A percentile compares a stretch with the other conserved stretches of the same genome.
These are phyloP conservation scores for Butyriboletus appendiculatus DNA, from an alignment of 1,284 basidiomycete species.

Conservation along the genomic window DNA sequence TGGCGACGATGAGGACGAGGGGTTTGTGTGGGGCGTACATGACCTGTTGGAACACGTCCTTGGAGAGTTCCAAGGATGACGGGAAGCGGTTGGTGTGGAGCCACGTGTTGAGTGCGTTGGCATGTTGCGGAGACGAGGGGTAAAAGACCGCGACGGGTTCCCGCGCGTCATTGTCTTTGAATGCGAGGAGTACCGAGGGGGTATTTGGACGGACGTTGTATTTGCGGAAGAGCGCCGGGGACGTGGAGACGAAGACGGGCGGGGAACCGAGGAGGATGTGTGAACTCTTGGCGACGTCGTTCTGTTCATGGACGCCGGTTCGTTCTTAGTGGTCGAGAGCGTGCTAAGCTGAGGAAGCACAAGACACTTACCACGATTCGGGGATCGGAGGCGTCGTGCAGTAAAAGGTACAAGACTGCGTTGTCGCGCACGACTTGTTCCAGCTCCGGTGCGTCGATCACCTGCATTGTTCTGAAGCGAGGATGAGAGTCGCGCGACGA, in stretches of 20 bases:
- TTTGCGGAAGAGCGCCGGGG: constrained; percentile 47
- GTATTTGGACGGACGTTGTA: constrained; percentile 51
- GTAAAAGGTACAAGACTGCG: constrained; percentile 72
- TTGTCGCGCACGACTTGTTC: constrained; percentile 52
- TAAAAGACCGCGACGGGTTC: constrained; percentile 43
- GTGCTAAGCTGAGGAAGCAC: background rate
- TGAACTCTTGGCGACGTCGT: constrained; percentile 47
- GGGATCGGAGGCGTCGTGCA: constrained; percentile 54
- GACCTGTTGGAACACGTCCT: constrained; percentile 75
- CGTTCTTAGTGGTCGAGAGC: constrained; percentile 4
- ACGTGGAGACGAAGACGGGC: constrained; percentile 58
- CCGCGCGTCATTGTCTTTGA: constrained; percentile 67
- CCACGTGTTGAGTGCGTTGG: constrained; percentile 47
- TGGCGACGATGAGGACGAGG: constrained; percentile 75
- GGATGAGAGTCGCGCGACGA: constrained; percentile 7
- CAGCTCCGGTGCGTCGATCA: constrained; percentile 55
- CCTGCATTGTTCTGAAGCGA: constrained; percentile 38
- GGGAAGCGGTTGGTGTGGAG: constrained; percentile 71
- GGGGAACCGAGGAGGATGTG: constrained; percentile 70
- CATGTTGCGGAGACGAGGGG: constrained; percentile 29
- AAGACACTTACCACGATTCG: constrained; percentile 43
- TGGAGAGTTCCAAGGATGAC: constrained; percentile 66
- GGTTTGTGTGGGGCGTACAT: constrained; percentile 77
- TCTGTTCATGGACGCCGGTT: constrained; percentile 34
- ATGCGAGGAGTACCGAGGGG: constrained; percentile 64